Conservation (phyloP, 306 rosid genomes). For the Oemleria cerasiformis region DNA sequence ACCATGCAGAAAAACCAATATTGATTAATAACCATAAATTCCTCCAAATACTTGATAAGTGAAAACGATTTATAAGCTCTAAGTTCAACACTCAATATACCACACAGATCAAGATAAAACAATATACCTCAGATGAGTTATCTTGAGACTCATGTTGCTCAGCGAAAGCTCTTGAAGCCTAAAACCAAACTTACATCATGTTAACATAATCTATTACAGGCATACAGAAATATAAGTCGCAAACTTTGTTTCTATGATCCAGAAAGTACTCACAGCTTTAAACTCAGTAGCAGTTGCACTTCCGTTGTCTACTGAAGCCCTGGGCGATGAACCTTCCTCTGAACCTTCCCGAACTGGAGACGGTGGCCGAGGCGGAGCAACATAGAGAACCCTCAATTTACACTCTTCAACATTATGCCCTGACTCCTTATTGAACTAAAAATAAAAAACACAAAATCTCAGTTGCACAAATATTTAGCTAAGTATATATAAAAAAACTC, state of each 20-base stretch:
- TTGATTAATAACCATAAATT: not conserved
- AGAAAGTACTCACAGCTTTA: constrained; percentile 43
- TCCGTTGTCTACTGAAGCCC: constrained; percentile 79
- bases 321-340: constrained; percentile 85
- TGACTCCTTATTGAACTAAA: constrained; percentile 74
- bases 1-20: constrained; percentile 7
- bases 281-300: constrained; percentile 51
- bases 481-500: not conserved
- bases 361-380: constrained; percentile 76
- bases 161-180: constrained; percentile 56
- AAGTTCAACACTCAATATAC: constrained; percentile 8
- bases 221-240: not conserved
- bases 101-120: not conserved
- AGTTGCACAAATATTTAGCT: not conserved
- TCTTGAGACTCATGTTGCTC: constrained; percentile 59
- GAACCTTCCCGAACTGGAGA: constrained; percentile 89
- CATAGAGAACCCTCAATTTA: constrained; percentile 79
- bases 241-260: not conserved
- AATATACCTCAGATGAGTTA: constrained; percentile 57
- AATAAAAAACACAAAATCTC: constrained; percentile 21
- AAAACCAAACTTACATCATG: constrained; percentile 19
- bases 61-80: not conserved
- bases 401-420: constrained; percentile 72
- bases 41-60: constrained; percentile 1
- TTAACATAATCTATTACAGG: constrained; percentile 8